Percentiles rank a stretch among this genome's conserved stretches.
Evolutionary conservation across 1,139 yeast species (phyloP).

Genomic region (Sugiyamaella novakii): DNA sequence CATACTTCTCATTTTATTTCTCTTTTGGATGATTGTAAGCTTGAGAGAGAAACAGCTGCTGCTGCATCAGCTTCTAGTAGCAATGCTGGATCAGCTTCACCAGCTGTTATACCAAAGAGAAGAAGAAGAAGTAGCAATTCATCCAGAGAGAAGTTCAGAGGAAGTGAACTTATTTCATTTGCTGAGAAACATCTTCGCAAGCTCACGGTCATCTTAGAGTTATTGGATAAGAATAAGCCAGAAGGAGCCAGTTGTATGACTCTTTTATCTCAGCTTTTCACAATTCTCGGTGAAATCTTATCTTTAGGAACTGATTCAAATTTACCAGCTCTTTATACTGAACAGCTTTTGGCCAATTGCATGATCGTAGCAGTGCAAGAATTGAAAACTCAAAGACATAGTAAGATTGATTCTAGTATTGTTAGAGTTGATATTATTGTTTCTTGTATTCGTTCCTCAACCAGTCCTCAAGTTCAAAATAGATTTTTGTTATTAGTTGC

Average conservation of each 20-base stretch:
- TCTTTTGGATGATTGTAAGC: conserved; percentile 54
- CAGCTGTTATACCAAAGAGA: conserved; percentile 52
- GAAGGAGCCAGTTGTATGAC: conserved; percentile 47
- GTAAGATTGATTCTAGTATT: conserved; percentile 59
- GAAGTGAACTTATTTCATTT: conserved; percentile 63
- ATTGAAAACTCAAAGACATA: conserved; percentile 32
- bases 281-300: conserved; percentile 79
- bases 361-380: conserved; percentile 68
- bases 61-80: conserved; percentile 40
- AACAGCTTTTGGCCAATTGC: conserved; percentile 86
- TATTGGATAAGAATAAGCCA: conserved; percentile 59
- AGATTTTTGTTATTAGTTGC: conserved; percentile 81
- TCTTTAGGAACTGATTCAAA: conserved; percentile 89
- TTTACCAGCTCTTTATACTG: conserved; percentile 85
- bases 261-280: conserved; percentile 55
- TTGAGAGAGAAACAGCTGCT: conserved; percentile 43
- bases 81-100: conserved; percentile 43
- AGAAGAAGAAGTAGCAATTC: conserved; percentile 80
- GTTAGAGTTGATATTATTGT: conserved; percentile 89
- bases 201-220: conserved; percentile 76
- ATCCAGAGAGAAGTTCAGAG: conserved; percentile 71
- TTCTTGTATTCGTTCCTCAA: conserved; percentile 82
- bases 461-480: conserved; percentile 94
- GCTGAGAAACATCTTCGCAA: conserved; percentile 80
- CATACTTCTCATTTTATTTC: conserved; percentile 52